Evolutionary conservation across 495 filamentous ascomycete genomes (phyloP).

Genomic region (Usnea hakonensis): DNA sequence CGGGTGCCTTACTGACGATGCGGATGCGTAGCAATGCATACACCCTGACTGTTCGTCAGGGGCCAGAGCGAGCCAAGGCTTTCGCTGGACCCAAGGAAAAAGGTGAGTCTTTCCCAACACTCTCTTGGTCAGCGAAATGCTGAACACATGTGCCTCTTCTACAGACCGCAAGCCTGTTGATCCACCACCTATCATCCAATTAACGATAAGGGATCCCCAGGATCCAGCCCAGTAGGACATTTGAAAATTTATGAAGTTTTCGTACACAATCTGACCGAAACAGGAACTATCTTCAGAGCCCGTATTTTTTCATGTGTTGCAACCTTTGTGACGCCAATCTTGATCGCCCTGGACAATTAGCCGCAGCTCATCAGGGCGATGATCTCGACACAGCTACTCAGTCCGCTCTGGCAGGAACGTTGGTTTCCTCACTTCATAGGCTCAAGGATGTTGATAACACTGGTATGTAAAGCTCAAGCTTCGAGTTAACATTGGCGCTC

Average conservation of each 20-base stretch:
- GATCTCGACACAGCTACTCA: conserved; percentile 28
- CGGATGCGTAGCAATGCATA: conserved; percentile 30
- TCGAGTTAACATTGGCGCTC: conserved; percentile 4
- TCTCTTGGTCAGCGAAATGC: neutral
- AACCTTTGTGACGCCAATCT: conserved; percentile 58
- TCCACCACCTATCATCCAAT: conserved; percentile 85
- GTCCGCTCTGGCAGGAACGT: conserved; percentile 60
- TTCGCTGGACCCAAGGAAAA: conserved; percentile 52
- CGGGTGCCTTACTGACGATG: conserved; percentile 24
- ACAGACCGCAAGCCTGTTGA: conserved; percentile 91
- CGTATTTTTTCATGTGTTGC: conserved; percentile 76
- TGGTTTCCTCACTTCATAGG: conserved; percentile 87
- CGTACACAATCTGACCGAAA: conserved; percentile 19
- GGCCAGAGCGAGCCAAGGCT: conserved; percentile 47
- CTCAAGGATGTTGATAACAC: conserved; percentile 86
- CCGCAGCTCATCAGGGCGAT: conserved; percentile 31
- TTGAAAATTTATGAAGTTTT: conserved; percentile 2
- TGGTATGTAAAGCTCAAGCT: conserved; percentile 38
- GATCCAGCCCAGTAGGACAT: conserved; percentile 66
- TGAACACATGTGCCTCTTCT: neutral
- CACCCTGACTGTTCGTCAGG: conserved; percentile 46
- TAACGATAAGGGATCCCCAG: conserved; percentile 58
- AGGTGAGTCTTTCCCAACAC: conserved; percentile 26
- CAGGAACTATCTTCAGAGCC: conserved; percentile 66
- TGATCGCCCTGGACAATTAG: conserved; percentile 46